A percentile compares a stretch with the other conserved stretches of the same genome.
Evolutionary conservation across 495 filamentous ascomycete species (phyloP).

Genomic region (Xanthoparmelia taractica): DNA sequence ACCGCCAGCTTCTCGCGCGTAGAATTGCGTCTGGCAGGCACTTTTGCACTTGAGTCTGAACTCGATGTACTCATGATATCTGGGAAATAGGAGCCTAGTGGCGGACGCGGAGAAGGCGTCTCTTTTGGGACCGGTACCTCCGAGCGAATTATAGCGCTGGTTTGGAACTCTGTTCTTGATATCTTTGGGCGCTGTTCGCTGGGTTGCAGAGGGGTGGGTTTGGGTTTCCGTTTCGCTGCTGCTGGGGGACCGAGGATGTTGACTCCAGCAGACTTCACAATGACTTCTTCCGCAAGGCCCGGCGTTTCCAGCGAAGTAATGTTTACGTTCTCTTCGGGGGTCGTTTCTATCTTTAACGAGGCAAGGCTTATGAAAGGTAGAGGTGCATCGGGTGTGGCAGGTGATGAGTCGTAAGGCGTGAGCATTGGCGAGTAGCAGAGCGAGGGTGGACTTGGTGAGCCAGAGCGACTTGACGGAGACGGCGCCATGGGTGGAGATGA

Average conservation of each 20-base stretch:
- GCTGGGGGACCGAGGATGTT: conserved; percentile 24
- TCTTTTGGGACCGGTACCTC: background rate
- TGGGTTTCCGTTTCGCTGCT: conserved; percentile 20
- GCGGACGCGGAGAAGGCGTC: conserved; percentile 3
- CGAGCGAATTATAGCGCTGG: conserved; percentile 11
- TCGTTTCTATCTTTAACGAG: background rate
- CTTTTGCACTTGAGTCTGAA: background rate
- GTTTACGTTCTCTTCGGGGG: conserved; percentile 4
- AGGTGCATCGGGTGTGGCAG: conserved; percentile 10
- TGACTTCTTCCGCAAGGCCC: conserved; percentile 8
- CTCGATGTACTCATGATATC: background rate
- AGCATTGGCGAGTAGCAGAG: conserved; percentile 15
- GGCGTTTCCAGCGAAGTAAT: conserved; percentile 11
- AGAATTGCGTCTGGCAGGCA: background rate
- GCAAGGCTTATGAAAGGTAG: background rate
- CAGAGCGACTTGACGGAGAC: background rate
- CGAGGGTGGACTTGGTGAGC: conserved; percentile 9
- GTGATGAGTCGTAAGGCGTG: conserved; percentile 18
- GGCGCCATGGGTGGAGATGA: background rate
- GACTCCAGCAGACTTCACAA: conserved; percentile 21
- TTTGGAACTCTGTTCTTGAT: background rate
- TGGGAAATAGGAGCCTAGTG: background rate
- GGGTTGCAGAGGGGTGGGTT: background rate
- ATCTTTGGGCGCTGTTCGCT: background rate
- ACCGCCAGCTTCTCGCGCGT: conserved; percentile 8